A percentile compares a stretch with the other conserved stretches of the same genome.
Conservation (phyloP, 2,329 filamentous ascomycete species). For the Aureobasidium sp. region DNA sequence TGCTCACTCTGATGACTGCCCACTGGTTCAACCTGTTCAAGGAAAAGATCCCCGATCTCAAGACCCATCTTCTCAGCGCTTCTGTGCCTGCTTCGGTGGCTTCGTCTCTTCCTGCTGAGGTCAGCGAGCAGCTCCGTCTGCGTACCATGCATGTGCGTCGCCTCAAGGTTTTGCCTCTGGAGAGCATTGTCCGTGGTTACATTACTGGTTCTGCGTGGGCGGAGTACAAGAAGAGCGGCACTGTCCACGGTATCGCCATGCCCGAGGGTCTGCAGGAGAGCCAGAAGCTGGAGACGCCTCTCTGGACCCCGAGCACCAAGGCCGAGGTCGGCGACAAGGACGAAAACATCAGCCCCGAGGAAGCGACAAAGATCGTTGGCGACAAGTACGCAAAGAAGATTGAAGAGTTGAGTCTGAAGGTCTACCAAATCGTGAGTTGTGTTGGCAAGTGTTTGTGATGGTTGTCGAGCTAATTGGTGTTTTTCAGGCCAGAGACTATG, state of each 20-base stretch:
- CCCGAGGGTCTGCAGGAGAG: constrained; percentile 61
- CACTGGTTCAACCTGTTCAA: constrained; percentile 60
- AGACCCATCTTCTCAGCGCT: constrained; percentile 55
- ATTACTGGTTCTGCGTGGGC: constrained; percentile 78
- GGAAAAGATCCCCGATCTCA: constrained; percentile 46
- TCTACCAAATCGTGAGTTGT: constrained; percentile 49
- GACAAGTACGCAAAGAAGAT: constrained; percentile 55
- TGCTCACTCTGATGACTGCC: constrained; percentile 58
- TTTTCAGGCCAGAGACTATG: constrained; percentile 50
- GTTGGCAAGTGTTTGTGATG: not conserved
- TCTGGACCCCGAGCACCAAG: constrained; percentile 80
- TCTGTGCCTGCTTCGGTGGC: constrained; percentile 52
- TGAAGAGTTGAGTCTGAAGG: constrained; percentile 53
- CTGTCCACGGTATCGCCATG: constrained; percentile 68
- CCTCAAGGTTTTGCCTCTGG: constrained; percentile 66
- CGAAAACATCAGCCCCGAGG: constrained; percentile 71
- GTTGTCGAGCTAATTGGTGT: not conserved
- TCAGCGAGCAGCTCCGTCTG: constrained; percentile 36
- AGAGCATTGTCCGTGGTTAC: constrained; percentile 83
- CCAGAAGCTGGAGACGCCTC: constrained; percentile 56
- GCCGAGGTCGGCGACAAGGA: constrained; percentile 70
- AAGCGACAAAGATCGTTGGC: constrained; percentile 55
- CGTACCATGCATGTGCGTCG: constrained; percentile 71
- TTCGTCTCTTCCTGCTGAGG: constrained; percentile 32
- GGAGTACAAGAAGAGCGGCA: constrained; percentile 65